phyloP scores from a whole-genome alignment of 129 eudicot species.

The Centaurea solstitialis region DNA sequence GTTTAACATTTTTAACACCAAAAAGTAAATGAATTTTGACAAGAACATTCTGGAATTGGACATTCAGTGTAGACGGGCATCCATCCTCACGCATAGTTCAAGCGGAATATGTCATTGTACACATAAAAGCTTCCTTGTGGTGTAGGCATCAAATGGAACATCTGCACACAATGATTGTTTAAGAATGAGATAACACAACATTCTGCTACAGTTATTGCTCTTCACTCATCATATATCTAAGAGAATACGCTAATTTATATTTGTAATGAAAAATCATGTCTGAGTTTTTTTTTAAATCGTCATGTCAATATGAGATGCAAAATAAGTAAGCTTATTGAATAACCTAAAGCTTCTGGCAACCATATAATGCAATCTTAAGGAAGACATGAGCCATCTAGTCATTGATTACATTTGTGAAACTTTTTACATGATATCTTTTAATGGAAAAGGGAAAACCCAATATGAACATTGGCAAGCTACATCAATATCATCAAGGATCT shows the following conservation, averaged over 20 bases:
- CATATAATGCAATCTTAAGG: background rate
- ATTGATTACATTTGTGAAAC: background rate
- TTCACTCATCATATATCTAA: background rate
- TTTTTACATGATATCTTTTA: background rate
- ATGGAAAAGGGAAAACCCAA: background rate
- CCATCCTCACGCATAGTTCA: slow-evolving; percentile 55
- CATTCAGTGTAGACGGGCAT: background rate
- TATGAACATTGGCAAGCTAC: background rate
- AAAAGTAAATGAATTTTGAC: slow-evolving; percentile 15
- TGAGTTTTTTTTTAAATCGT: background rate
- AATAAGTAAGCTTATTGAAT: background rate
- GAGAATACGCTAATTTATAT: background rate
- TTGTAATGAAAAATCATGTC: background rate
- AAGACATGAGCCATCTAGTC: background rate
- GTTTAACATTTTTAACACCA: slow-evolving; percentile 26
- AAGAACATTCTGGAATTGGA: slow-evolving; percentile 1
- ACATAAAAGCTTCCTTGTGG: slow-evolving; percentile 79
- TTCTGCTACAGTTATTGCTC: background rate
- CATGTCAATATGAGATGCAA: background rate
- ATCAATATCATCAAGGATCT: slow-evolving; percentile 13
- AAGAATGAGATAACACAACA: background rate
- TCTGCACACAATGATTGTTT: slow-evolving; percentile 38
- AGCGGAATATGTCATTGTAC: slow-evolving; percentile 64
- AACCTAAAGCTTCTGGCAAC: background rate
- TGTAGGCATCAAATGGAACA: slow-evolving; percentile 88